Evolutionary conservation across 352 stramenopile genomes (phyloP).

Genomic region (Discostella stelligera): DNA sequence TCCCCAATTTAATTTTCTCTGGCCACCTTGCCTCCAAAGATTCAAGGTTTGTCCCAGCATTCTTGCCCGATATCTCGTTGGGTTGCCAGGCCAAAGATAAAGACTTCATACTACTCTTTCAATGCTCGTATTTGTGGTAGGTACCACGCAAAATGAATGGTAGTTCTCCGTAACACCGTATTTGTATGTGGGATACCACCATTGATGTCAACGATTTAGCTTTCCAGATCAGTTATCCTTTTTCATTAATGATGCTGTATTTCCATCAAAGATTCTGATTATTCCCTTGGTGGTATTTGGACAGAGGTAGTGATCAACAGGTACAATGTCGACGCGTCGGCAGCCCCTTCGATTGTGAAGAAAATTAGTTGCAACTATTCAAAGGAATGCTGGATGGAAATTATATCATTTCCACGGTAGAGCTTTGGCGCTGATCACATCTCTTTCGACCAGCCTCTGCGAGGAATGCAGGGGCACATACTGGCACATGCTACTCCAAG

Average conservation of each 20-base stretch:
- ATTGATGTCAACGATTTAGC: conserved; percentile 49
- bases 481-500: conserved; percentile 20
- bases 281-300: conserved; percentile 5
- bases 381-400: conserved; percentile 54
- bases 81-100: conserved; percentile 61
- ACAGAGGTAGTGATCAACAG: conserved; percentile 34
- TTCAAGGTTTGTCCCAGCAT: conserved; percentile 57
- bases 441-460: conserved; percentile 21
- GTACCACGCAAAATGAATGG: conserved; percentile 55
- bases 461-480: conserved; percentile 20
- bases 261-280: conserved; percentile 32
- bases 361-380: conserved; percentile 60
- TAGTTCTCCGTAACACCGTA: conserved; percentile 70
- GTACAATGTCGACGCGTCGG: conserved; percentile 32
- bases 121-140: conserved; percentile 59
- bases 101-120: conserved; percentile 80
- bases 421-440: conserved; percentile 19
- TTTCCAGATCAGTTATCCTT: conserved; percentile 43
- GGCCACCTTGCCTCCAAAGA: conserved; percentile 51
- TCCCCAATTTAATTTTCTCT: conserved; percentile 81
- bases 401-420: conserved; percentile 14
- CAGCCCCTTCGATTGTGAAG: conserved; percentile 22
- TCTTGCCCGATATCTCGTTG: conserved; percentile 58
- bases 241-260: conserved; percentile 22
- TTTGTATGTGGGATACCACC: conserved; percentile 17